phyloP scores from a whole-genome alignment of 2,329 filamentous ascomycete genomes.

The Rhytidhysteron rufulum region DNA sequence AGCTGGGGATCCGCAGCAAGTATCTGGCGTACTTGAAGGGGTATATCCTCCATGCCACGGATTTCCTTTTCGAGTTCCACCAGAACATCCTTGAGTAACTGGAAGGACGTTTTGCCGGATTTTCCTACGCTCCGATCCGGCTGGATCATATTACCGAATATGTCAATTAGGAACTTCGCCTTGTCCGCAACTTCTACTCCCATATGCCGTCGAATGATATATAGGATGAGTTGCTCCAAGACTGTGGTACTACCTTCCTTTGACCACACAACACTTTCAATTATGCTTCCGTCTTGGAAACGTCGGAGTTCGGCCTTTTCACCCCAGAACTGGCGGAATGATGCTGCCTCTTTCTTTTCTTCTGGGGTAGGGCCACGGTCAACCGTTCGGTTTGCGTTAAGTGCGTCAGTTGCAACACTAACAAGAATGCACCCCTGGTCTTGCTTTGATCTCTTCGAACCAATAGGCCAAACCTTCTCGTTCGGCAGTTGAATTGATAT shows the following conservation, averaged over 20 bases:
- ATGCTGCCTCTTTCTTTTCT: conserved; percentile 73
- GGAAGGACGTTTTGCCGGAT: conserved; percentile 56
- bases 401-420: conserved; percentile 68
- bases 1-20: conserved; percentile 68
- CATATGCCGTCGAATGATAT: conserved; percentile 68
- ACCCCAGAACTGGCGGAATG: conserved; percentile 91
- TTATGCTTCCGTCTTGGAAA: conserved; percentile 91
- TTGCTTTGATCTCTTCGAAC: conserved; percentile 19
- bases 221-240: conserved; percentile 73
- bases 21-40: conserved; percentile 80
- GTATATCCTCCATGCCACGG: conserved; percentile 73
- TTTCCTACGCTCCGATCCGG: conserved; percentile 29
- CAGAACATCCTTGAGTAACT: conserved; percentile 66
- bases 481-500: conserved; percentile 44
- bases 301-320: conserved; percentile 87
- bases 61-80: conserved; percentile 71
- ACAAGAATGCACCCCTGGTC: conserved; percentile 50
- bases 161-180: conserved; percentile 44
- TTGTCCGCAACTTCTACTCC: conserved; percentile 52
- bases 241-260: conserved; percentile 58
- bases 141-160: conserved; percentile 44
- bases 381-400: conserved; percentile 69
- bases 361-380: conserved; percentile 87
- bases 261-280: conserved; percentile 86
- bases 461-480: conserved; percentile 33